Conservation (phyloP, 2,329 filamentous ascomycete species). For the Xylaria digitata region DNA sequence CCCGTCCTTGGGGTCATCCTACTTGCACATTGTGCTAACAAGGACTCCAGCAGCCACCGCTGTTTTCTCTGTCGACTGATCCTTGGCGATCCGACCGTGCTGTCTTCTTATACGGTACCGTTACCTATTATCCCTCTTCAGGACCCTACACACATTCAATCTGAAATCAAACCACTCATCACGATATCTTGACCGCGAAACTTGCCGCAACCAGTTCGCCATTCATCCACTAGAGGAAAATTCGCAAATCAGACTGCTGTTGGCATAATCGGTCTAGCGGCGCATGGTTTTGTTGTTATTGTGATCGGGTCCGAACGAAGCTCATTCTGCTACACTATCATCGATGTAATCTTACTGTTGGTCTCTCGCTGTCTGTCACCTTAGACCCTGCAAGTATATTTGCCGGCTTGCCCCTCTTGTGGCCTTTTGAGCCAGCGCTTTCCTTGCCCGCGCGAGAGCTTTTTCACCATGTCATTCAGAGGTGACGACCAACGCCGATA, state of each 20-base stretch:
- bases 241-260: conserved; percentile 12
- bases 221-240: not conserved
- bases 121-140: not conserved
- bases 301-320: conserved; percentile 36
- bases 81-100: conserved; percentile 23
- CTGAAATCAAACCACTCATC: not conserved
- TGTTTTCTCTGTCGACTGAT: conserved; percentile 18
- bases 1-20: not conserved
- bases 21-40: conserved; percentile 12
- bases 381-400: conserved; percentile 16
- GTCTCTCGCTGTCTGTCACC: conserved; percentile 22
- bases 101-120: not conserved
- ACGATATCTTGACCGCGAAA: not conserved
- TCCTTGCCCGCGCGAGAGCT: conserved; percentile 9
- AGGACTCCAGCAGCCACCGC: conserved; percentile 17
- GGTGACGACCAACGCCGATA: conserved; percentile 72
- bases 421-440: conserved; percentile 1
- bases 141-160: conserved; percentile 1
- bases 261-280: conserved; percentile 30
- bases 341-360: conserved; percentile 42
- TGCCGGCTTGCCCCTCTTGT: conserved; percentile 8
- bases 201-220: not conserved
- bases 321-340: conserved; percentile 23
- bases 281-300: conserved; percentile 38
- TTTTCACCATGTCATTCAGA: conserved; percentile 68